Percentiles rank a stretch among this genome's conserved stretches.
Conservation (phyloP, 208 protist genomes). For the Trypanosoma avium region DNA sequence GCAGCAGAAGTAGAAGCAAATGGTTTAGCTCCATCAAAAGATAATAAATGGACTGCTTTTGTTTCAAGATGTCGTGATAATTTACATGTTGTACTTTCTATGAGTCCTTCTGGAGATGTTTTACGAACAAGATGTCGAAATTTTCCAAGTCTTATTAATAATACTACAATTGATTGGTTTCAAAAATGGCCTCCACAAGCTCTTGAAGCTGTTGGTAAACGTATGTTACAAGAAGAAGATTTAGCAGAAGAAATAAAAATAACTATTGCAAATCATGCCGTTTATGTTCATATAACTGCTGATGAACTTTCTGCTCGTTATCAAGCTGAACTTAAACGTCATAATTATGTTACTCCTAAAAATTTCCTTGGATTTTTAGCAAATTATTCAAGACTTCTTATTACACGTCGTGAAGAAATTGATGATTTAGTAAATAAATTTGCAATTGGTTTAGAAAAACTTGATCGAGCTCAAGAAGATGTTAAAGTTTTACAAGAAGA, state of each 20-base stretch:
- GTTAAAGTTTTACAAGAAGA: conserved; percentile 96
- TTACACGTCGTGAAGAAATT: conserved; percentile 92
- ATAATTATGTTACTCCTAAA: conserved; percentile 99
- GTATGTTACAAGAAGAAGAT: conserved; percentile 86
- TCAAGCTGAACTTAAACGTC: conserved; percentile 91
- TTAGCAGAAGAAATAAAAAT: conserved; percentile 86
- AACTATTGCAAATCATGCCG: conserved; percentile 95
- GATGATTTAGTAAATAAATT: conserved; percentile 95
- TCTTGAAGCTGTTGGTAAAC: conserved; percentile 92
- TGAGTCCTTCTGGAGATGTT: conserved; percentile 97
- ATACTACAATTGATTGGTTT: conserved; percentile 99
- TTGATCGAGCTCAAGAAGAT: conserved; percentile 95
- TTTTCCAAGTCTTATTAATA: conserved; percentile 98
- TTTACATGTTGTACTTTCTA: conserved; percentile 98
- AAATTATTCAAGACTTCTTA: conserved; percentile 95
- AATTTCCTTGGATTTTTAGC: conserved; percentile 98
- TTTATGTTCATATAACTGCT: conserved; percentile 94
- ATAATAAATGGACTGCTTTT: conserved; percentile 97
- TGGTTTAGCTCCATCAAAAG: conserved; percentile 92
- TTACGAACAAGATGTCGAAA: conserved; percentile 96
- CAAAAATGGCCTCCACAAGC: conserved; percentile 97
- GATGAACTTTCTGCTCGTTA: conserved; percentile 90
- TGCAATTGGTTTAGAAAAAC: conserved; percentile 95
- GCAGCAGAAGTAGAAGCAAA: conserved; percentile 84
- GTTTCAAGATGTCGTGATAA: conserved; percentile 97